Evolutionary conservation across 2,329 filamentous ascomycete genomes (phyloP), one percentile per base, ranked within the genome.

Genomic region (Botrytis medusae): DNA sequence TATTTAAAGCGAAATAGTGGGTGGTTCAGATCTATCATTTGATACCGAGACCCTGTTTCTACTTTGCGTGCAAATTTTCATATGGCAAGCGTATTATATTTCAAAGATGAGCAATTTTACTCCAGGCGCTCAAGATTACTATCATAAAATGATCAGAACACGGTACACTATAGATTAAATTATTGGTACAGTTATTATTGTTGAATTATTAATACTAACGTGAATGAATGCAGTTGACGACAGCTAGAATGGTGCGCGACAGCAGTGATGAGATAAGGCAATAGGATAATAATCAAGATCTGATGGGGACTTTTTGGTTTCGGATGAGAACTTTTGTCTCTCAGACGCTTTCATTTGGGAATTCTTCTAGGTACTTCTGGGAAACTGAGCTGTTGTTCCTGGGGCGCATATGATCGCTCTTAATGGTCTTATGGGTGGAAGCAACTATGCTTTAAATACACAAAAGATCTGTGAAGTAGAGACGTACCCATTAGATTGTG

Each of bases 381-480:
- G 14, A 5, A 14, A 8, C 22, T 61, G 22, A 40, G 59, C 9
- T 37, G 34, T 34, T 22, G 20, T 61, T 61, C 12, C 6, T 16
- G 5, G 12, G 12, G 34, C 4, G 10, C 1, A 4, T 14, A 25
- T 40, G 20, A n/a, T n/a, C 14, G 6, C n/a, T 18, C 16, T 18
- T 16, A 8, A 29, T 29, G 2, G 6, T 29, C 12, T 16, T 29
- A 16, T 29, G 14, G 25, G 25, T 8, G 1, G 12, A 16, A 18
- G 5, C 1, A n/a, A 3, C 6, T 29, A 18, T 1, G 0, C 0
- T 2, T 61, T 8, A 40, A 25, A 40, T 25, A 40, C 1, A 40
- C 2, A n/a, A 40, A 4, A 29, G 0, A 9, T 2, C 7, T 29
- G 29, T 57, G 14, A 57, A 57, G 14, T 29, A 18, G 32, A 57